phyloP scores from a whole-genome alignment of 306 rosid species.

The Dicorynia guianensis region DNA sequence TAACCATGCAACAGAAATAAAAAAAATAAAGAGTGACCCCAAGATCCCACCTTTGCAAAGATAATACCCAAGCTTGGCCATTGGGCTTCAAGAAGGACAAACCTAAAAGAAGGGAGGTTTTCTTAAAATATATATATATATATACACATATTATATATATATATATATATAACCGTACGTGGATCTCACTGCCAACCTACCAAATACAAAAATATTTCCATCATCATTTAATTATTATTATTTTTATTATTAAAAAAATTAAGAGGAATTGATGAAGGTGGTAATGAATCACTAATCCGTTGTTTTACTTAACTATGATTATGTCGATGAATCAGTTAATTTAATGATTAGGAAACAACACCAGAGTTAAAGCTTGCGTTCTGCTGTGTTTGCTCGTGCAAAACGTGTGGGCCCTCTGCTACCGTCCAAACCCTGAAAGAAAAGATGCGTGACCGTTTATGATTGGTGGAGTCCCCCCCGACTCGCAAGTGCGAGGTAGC shows the following conservation, averaged over 20 bases:
- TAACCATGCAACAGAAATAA: no score
- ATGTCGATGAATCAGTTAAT: no score
- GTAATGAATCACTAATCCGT: not conserved
- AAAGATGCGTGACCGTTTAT: not conserved
- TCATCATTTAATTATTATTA: not conserved
- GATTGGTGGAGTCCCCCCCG: not conserved
- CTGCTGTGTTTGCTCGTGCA: not conserved
- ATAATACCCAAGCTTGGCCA: no score
- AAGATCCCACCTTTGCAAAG: no score
- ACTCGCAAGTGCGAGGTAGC: not conserved
- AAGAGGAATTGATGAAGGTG: not conserved
- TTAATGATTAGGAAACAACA: not conserved
- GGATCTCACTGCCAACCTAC: slow-evolving; percentile 12
- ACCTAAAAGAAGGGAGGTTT: no score
- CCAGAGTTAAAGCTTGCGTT: not conserved
- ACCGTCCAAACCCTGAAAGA: not conserved
- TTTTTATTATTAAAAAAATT: not conserved
- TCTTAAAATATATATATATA: no score
- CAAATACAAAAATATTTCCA: not conserved
- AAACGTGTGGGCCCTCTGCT: not conserved
- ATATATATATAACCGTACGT: no score
- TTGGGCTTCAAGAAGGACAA: no score
- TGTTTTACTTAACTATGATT: not conserved
- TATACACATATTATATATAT: no score
- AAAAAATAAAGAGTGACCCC: no score